Percentiles rank a stretch among this genome's conserved stretches.
Evolutionary conservation across 2,329 filamentous ascomycete genomes (phyloP).

Genomic region (Exophiala dermatitidis): DNA sequence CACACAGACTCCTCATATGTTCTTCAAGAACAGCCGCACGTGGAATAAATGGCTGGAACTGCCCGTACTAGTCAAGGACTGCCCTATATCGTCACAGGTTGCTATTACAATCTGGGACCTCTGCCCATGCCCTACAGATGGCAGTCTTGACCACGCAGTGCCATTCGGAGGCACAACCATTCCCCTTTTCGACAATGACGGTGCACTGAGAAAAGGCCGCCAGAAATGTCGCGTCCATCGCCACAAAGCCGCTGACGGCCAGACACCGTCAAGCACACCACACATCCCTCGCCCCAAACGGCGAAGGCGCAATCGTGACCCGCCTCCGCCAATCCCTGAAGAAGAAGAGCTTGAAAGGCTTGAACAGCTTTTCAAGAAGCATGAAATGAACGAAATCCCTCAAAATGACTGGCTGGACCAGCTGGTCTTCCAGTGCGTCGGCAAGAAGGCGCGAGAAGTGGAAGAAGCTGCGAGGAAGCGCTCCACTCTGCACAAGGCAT

Average conservation of each 20-base stretch:
- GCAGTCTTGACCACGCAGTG: constrained; percentile 66
- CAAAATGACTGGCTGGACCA: constrained; percentile 93
- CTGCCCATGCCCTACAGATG: constrained; percentile 66
- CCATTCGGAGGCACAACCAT: constrained; percentile 94
- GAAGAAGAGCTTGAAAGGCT: constrained; percentile 83
- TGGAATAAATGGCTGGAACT: constrained; percentile 97
- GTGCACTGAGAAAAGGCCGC: constrained; percentile 80
- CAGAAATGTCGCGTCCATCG: constrained; percentile 86
- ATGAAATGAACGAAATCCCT: constrained; percentile 94
- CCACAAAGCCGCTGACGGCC: constrained; percentile 75
- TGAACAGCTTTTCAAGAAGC: constrained; percentile 88
- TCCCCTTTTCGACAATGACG: constrained; percentile 83
- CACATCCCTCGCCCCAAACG: constrained; percentile 54
- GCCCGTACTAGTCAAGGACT: constrained; percentile 73
- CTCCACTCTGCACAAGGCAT: constrained; percentile 33
- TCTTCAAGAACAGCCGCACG: constrained; percentile 64
- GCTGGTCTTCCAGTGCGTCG: constrained; percentile 82
- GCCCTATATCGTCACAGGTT: constrained; percentile 73
- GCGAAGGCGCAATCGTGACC: constrained; percentile 42
- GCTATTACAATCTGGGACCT: constrained; percentile 95
- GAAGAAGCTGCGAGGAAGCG: constrained; percentile 58
- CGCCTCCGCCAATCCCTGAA: constrained; percentile 52
- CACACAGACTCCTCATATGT: constrained; percentile 84
- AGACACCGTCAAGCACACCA: constrained; percentile 71
- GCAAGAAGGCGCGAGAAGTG: constrained; percentile 63